phyloP scores from a whole-genome alignment of 2,329 filamentous ascomycete genomes.

The Neospermospora avenae region DNA sequence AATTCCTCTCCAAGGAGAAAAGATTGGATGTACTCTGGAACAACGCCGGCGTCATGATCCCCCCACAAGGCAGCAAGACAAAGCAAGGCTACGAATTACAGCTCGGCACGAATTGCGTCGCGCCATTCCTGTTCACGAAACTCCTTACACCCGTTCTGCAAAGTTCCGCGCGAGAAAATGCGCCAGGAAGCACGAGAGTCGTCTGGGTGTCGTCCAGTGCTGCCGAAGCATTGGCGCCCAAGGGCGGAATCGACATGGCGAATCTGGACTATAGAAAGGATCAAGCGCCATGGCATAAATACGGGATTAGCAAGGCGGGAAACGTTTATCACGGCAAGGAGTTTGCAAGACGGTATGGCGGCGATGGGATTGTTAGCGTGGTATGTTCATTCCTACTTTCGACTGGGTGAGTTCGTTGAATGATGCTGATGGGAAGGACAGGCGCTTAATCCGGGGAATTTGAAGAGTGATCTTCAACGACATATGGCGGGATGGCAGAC shows the following conservation, averaged over 20 bases:
- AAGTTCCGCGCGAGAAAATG: slow-evolving; percentile 30
- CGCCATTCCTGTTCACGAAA: slow-evolving; percentile 39
- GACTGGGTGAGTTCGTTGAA: not conserved
- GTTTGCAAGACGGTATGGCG: slow-evolving; percentile 23
- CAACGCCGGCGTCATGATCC: slow-evolving; percentile 41
- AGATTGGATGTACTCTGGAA: slow-evolving; percentile 42
- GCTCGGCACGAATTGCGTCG: slow-evolving; percentile 39
- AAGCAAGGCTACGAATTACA: slow-evolving; percentile 38
- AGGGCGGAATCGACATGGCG: slow-evolving; percentile 25
- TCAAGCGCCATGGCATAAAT: slow-evolving; percentile 19
- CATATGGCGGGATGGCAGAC: slow-evolving; percentile 16
- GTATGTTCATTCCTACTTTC: slow-evolving; percentile 16
- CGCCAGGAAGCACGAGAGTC: slow-evolving; percentile 33
- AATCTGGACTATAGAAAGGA: slow-evolving; percentile 29
- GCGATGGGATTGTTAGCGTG: slow-evolving; percentile 29
- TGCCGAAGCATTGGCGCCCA: slow-evolving; percentile 23
- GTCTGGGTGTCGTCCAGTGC: slow-evolving; percentile 36
- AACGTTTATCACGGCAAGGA: slow-evolving; percentile 29
- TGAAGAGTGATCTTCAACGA: slow-evolving; percentile 26
- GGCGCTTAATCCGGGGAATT: slow-evolving; percentile 33
- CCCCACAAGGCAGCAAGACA: slow-evolving; percentile 35
- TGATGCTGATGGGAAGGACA: too few relatives aligned
- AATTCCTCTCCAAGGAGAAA: slow-evolving; percentile 37
- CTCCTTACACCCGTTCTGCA: slow-evolving; percentile 37
- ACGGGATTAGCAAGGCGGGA: slow-evolving; percentile 31